These are phyloP conservation scores for Aureococcus anophagefferens DNA, from an alignment of 108 stramenopile species.

Conservation along the genomic window DNA sequence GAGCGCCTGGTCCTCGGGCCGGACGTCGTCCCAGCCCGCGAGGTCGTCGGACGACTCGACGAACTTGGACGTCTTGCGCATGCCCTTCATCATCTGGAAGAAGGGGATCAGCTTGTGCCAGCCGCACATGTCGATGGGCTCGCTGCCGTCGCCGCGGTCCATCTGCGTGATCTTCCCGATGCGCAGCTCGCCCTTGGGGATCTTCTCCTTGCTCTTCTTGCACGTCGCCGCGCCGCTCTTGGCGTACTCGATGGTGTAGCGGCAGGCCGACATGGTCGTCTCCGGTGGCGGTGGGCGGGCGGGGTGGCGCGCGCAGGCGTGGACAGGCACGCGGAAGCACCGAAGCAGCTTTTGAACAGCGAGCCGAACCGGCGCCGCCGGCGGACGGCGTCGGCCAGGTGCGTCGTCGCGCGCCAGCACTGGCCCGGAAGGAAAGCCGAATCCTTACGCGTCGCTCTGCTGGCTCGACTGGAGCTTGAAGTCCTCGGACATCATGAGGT, in stretches of 20 bases:
- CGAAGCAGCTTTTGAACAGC: too few relatives aligned
- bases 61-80: not conserved
- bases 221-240: not conserved
- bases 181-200: not conserved
- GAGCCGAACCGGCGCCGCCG: too few relatives aligned
- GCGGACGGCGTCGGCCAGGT: too few relatives aligned
- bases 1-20: not conserved
- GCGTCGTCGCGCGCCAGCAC: too few relatives aligned
- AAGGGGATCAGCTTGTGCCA: not conserved
- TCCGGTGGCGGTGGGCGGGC: not conserved
- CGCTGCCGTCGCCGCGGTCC: not conserved
- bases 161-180: not conserved
- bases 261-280: not conserved
- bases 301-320: too few relatives aligned
- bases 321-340: too few relatives aligned
- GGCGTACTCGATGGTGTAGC: not conserved
- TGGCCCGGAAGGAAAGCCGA: too few relatives aligned
- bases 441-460: too few relatives aligned
- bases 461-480: too few relatives aligned
- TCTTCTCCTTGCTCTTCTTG: not conserved
- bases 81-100: conserved; percentile 1
- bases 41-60: not conserved
- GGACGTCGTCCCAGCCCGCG: not conserved
- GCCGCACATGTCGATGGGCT: not conserved
- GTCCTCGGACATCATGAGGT: too few relatives aligned